phyloP scores from a whole-genome alignment of 768 basidiomycete species.

The Leucosporidium scottii region DNA sequence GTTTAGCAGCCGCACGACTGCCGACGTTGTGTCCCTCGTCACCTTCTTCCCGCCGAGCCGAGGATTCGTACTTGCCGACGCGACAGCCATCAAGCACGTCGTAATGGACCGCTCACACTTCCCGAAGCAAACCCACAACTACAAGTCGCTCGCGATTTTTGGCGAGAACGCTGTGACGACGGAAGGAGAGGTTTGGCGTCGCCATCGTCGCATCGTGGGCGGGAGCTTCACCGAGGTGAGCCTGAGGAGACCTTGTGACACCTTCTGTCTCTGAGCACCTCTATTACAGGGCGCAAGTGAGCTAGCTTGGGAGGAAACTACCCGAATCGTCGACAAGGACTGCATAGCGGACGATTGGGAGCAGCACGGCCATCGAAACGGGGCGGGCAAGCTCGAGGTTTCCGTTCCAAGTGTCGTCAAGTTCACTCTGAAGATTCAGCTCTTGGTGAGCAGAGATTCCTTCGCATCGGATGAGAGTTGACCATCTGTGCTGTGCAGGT shows the following conservation, averaged over 20 bases:
- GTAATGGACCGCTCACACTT: too few relatives aligned
- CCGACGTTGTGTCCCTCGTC: too few relatives aligned
- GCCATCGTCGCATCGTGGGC: background rate
- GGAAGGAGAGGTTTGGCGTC: background rate
- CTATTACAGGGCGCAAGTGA: background rate
- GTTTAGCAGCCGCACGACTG: too few relatives aligned
- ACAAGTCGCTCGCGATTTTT: too few relatives aligned
- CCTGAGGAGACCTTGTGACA: too few relatives aligned
- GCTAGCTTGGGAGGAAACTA: background rate
- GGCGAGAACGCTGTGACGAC: background rate
- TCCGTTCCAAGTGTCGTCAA: background rate
- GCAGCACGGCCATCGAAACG: background rate
- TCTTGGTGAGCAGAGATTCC: background rate
- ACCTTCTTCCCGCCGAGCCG: too few relatives aligned
- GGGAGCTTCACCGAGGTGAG: constrained; percentile 4
- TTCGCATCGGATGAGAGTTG: background rate
- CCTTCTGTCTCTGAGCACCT: background rate
- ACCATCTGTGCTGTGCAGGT: background rate
- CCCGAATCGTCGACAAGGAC: background rate
- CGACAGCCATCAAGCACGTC: too few relatives aligned
- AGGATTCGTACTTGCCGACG: too few relatives aligned
- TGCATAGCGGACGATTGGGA: background rate
- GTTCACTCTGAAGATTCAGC: background rate
- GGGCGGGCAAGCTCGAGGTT: background rate
- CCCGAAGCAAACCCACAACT: too few relatives aligned